Conservation (phyloP, 2,329 filamentous ascomycete species). For the Ascochyta koolunga region DNA sequence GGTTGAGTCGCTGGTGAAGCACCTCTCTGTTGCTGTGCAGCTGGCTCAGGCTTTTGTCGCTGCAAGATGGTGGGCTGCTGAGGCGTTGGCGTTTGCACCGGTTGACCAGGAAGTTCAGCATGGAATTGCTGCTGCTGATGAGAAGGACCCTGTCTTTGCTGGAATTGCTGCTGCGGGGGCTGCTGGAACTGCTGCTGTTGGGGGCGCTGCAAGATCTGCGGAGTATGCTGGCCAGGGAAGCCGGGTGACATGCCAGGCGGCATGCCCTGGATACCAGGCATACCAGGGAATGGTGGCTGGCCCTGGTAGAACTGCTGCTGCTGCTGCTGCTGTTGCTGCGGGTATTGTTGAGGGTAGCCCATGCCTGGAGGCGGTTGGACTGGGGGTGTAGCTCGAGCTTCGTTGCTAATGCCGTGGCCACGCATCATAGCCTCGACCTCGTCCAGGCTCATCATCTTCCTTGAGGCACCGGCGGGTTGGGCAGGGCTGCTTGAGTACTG, state of each 20-base stretch:
- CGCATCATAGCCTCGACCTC: slow-evolving; percentile 96
- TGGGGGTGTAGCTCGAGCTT: slow-evolving; percentile 31
- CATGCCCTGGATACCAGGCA: slow-evolving; percentile 38
- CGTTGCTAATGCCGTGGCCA: slow-evolving; percentile 61
- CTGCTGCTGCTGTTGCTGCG: slow-evolving; percentile 8
- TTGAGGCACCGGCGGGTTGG: slow-evolving; percentile 43
- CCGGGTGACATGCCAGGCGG: slow-evolving; percentile 24
- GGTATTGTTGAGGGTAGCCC: slow-evolving; percentile 25
- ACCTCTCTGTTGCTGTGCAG: slow-evolving; percentile 34
- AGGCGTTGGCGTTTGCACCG: slow-evolving; percentile 33
- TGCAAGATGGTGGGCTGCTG: slow-evolving; percentile 47
- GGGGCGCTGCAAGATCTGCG: slow-evolving; percentile 59
- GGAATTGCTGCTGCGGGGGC: slow-evolving; percentile 47
- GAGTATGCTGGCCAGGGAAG: slow-evolving; percentile 53
- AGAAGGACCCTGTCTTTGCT: slow-evolving; percentile 29
- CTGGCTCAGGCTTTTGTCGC: slow-evolving; percentile 38
- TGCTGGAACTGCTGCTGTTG: slow-evolving; percentile 45
- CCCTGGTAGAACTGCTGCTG: slow-evolving; percentile 37
- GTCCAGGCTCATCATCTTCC: slow-evolving; percentile 93
- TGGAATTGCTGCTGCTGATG: slow-evolving; percentile 51
- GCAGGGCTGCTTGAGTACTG: slow-evolving; percentile 26
- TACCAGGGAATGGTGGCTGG: slow-evolving; percentile 39
- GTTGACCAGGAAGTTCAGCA: slow-evolving; percentile 51
- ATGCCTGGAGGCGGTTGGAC: slow-evolving; percentile 30
- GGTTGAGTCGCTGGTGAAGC: slow-evolving; percentile 45